phyloP scores from a whole-genome alignment of 257 asterid species.

The Asclepias syriaca region DNA sequence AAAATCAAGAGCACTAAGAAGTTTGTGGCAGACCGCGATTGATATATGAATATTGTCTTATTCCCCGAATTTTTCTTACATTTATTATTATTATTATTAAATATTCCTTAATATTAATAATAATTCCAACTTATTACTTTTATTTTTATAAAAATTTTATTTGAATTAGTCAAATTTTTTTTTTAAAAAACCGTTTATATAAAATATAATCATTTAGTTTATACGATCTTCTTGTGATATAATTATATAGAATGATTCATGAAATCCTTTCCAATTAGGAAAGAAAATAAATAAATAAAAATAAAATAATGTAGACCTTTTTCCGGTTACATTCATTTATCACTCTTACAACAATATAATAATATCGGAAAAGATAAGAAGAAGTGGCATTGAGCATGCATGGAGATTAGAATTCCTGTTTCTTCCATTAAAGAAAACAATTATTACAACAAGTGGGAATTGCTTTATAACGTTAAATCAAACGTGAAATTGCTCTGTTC shows the following conservation, averaged over 20 bases:
- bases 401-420: neutral
- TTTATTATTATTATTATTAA: too few relatives aligned
- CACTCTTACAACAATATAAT: neutral
- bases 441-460: neutral
- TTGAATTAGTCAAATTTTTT: too few relatives aligned
- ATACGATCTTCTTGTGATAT: too few relatives aligned
- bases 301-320: conserved; percentile 2
- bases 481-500: too few relatives aligned
- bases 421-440: neutral
- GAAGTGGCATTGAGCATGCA: too few relatives aligned
- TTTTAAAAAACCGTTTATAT: too few relatives aligned
- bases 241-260: too few relatives aligned
- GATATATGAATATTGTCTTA: conserved; percentile 7
- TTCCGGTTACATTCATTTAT: conserved; percentile 9
- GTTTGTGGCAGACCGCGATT: conserved; percentile 25
- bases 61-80: neutral
- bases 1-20: neutral
- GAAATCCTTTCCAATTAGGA: neutral
- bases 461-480: neutral
- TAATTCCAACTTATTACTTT: too few relatives aligned
- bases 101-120: too few relatives aligned
- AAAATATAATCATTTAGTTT: too few relatives aligned
- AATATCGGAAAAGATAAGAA: neutral
- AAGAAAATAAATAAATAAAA: neutral
- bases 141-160: too few relatives aligned